Percentiles rank a stretch among this genome's conserved stretches.
Evolutionary conservation across 164 flowering plant species (phyloP).

Genomic region (Aristolochia contorta): DNA sequence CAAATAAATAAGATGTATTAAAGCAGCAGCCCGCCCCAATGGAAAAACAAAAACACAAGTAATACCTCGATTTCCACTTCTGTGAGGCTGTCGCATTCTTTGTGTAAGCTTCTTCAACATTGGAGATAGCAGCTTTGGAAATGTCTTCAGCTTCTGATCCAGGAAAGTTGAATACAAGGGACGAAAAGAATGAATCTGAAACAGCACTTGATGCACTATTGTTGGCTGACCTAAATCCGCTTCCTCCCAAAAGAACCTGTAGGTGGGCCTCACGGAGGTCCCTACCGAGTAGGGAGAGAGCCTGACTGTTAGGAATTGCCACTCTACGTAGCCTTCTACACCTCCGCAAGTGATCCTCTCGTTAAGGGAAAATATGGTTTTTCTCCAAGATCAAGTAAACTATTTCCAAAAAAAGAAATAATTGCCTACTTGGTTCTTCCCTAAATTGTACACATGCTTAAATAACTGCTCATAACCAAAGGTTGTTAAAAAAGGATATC

Average conservation of each 20-base stretch:
- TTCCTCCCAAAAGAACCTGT: slow-evolving; percentile 73
- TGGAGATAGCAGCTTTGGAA: slow-evolving; percentile 49
- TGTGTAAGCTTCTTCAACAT: slow-evolving; percentile 34
- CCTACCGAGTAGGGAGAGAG: slow-evolving; percentile 63
- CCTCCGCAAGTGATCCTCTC: slow-evolving; percentile 57
- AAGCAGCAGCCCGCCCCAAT: too few relatives aligned
- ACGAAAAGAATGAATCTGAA: slow-evolving; percentile 70
- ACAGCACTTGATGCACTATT: slow-evolving; percentile 34
- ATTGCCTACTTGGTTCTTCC: background rate
- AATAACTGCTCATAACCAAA: too few relatives aligned
- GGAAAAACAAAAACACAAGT: background rate
- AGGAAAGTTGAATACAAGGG: slow-evolving; percentile 59
- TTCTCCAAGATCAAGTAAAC: background rate
- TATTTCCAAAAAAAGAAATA: background rate
- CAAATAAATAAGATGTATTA: too few relatives aligned
- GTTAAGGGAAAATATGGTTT: slow-evolving; percentile 20
- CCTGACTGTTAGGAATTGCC: slow-evolving; percentile 65
- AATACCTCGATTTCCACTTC: slow-evolving; percentile 70
- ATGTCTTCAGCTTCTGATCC: slow-evolving; percentile 65
- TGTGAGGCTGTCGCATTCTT: slow-evolving; percentile 30
- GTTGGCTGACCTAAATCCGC: slow-evolving; percentile 50
- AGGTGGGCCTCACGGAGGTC: slow-evolving; percentile 92
- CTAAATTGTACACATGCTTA: background rate
- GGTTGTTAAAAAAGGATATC: slow-evolving; percentile 44
- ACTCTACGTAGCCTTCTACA: slow-evolving; percentile 74